A percentile compares a stretch with the other conserved stretches of the same genome.
Conservation (phyloP, 257 asterid genomes). For the Solanum chaucha region DNA sequence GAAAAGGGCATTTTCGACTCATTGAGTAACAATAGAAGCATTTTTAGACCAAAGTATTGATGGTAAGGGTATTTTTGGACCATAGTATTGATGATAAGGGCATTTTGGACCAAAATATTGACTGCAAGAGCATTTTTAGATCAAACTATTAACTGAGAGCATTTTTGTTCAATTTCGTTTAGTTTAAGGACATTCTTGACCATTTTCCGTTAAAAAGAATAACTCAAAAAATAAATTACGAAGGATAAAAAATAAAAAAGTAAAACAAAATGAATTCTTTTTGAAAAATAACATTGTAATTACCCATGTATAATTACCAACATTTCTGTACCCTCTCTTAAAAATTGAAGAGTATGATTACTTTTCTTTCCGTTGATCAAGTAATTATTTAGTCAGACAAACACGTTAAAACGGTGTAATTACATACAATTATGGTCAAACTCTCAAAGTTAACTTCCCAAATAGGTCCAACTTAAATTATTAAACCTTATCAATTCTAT, state of each 20-base stretch:
- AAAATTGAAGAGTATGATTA: background rate
- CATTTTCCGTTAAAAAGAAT: background rate
- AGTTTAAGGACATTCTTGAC: background rate
- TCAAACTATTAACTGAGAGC: no score
- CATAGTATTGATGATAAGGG: background rate
- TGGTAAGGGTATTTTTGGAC: no score
- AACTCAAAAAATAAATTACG: background rate
- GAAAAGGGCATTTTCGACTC: background rate
- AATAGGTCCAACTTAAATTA: background rate
- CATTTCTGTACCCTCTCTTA: background rate
- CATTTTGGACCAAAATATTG: no score
- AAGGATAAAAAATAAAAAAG: background rate
- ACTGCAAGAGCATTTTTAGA: background rate
- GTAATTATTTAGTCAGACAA: background rate
- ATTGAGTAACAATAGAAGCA: no score
- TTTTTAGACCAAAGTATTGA: no score
- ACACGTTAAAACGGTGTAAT: no score
- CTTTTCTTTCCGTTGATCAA: background rate
- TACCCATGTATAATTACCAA: background rate
- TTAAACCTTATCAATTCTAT: background rate
- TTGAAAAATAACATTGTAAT: background rate
- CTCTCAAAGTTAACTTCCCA: background rate
- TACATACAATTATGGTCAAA: background rate
- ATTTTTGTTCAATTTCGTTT: background rate
- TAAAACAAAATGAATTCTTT: no score